These are phyloP conservation scores for Termitomyces heimii DNA, from an alignment of 768 basidiomycete genomes.

Conservation along the genomic window DNA sequence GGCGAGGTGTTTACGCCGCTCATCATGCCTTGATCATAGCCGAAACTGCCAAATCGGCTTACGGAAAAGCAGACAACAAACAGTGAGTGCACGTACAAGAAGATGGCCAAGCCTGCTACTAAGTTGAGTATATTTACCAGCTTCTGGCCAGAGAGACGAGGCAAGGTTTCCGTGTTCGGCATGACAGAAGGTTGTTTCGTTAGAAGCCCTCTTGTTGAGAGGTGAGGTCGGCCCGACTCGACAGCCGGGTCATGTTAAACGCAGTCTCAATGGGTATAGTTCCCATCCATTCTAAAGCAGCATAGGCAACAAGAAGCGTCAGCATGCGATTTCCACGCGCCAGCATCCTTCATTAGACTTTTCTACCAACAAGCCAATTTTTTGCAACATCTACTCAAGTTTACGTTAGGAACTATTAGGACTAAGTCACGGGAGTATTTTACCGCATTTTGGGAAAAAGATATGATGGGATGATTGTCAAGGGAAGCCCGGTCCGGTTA, in stretches of 20 bases:
- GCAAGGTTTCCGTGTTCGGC: neutral
- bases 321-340: neutral
- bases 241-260: neutral
- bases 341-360: neutral
- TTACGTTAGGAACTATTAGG: neutral
- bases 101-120: conserved; percentile 25
- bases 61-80: neutral
- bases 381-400: neutral
- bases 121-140: conserved; percentile 22
- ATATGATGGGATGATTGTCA: neutral
- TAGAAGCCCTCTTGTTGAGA: neutral
- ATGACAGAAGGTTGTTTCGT: neutral
- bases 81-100: conserved; percentile 18
- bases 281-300: neutral
- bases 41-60: conserved; percentile 25
- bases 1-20: conserved; percentile 41
- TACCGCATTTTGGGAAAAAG: too few species aligned
- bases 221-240: neutral
- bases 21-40: conserved; percentile 46
- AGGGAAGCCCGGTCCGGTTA: neutral
- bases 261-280: neutral
- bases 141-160: conserved; percentile 16
- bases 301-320: neutral
- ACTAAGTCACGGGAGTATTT: too few species aligned
- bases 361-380: neutral